Conservation (phyloP, 2,329 filamentous ascomycete species). For the Aspergillus bombycis region DNA sequence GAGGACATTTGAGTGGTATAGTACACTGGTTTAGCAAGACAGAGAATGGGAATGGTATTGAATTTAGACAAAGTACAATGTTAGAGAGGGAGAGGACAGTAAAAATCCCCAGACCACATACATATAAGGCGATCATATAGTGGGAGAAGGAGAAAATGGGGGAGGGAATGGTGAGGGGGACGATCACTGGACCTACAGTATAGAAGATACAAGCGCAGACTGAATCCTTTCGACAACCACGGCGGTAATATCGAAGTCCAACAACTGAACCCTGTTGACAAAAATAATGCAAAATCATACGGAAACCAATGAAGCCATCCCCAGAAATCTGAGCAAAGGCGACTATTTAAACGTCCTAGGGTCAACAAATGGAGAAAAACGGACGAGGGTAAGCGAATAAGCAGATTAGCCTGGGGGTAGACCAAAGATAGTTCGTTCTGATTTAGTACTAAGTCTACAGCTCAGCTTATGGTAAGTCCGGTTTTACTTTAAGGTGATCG, state of each 20-base stretch:
- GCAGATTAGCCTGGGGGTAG: conserved; percentile 6
- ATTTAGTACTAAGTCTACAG: conserved; percentile 5
- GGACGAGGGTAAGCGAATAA: conserved; percentile 2
- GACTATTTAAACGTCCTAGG: conserved; percentile 14
- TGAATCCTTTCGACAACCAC: conserved; percentile 3
- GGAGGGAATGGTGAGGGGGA: neutral
- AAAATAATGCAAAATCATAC: conserved; percentile 8
- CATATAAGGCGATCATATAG: neutral
- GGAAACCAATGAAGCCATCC: conserved; percentile 5
- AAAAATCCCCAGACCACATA: neutral
- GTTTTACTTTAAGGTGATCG: conserved; percentile 10
- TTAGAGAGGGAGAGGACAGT: neutral
- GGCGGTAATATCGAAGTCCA: neutral
- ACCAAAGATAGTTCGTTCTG: conserved; percentile 11
- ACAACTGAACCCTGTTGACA: neutral
- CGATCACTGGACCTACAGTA: conserved; percentile 4
- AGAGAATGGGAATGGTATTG: neutral
- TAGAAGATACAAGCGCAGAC: conserved; percentile 1
- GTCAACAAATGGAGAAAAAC: conserved; percentile 3
- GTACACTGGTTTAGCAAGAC: neutral
- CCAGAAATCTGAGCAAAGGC: conserved; percentile 4
- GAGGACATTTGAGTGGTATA: conserved; percentile 1
- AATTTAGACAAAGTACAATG: neutral
- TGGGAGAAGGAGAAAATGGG: neutral
- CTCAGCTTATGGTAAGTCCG: conserved; percentile 14